phyloP scores from a whole-genome alignment of 2,329 filamentous ascomycete genomes.

The Parascedosporium putredinis region DNA sequence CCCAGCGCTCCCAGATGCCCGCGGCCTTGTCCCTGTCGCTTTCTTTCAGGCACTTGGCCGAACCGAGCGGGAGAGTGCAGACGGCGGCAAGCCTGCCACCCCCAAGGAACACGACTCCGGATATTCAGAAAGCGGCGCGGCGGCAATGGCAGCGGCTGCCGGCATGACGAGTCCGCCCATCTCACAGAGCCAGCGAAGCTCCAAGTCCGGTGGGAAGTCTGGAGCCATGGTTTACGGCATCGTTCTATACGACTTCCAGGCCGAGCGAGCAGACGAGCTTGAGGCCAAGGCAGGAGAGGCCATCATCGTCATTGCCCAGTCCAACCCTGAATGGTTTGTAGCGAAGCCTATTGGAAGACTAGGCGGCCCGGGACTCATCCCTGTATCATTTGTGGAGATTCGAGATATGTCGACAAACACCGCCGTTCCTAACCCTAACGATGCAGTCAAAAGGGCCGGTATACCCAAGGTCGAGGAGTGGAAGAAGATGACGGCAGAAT shows the following conservation, averaged over 20 bases:
- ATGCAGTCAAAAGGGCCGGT: slow-evolving; percentile 77
- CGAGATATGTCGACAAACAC: slow-evolving; percentile 84
- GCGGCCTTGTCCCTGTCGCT: slow-evolving; percentile 83
- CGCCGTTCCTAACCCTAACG: slow-evolving; percentile 69
- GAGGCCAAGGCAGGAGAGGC: slow-evolving; percentile 92
- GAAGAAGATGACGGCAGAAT: slow-evolving; percentile 99
- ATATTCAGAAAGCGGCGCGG: slow-evolving; percentile 52
- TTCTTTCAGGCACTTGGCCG: slow-evolving; percentile 91
- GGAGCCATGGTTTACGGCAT: slow-evolving; percentile 94
- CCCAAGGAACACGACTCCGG: slow-evolving; percentile 75
- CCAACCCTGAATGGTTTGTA: slow-evolving; percentile 98
- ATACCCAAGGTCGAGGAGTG: slow-evolving; percentile 95
- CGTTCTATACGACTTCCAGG: slow-evolving; percentile 93
- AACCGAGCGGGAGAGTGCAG: slow-evolving; percentile 80
- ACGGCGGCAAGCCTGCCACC: slow-evolving; percentile 36
- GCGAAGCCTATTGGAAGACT: slow-evolving; percentile 96
- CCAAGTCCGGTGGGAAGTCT: slow-evolving; percentile 34
- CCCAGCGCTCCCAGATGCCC: slow-evolving; percentile 72
- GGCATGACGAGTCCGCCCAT: slow-evolving; percentile 9
- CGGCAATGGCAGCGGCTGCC: neutral
- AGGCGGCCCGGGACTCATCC: slow-evolving; percentile 91
- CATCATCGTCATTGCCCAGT: slow-evolving; percentile 97
- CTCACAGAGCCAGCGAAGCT: slow-evolving; percentile 30
- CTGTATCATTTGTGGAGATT: slow-evolving; percentile 93
- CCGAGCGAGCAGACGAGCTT: slow-evolving; percentile 89